phyloP scores from a whole-genome alignment of 805 yeast species.

The Saccharomycopsis javanensis region DNA sequence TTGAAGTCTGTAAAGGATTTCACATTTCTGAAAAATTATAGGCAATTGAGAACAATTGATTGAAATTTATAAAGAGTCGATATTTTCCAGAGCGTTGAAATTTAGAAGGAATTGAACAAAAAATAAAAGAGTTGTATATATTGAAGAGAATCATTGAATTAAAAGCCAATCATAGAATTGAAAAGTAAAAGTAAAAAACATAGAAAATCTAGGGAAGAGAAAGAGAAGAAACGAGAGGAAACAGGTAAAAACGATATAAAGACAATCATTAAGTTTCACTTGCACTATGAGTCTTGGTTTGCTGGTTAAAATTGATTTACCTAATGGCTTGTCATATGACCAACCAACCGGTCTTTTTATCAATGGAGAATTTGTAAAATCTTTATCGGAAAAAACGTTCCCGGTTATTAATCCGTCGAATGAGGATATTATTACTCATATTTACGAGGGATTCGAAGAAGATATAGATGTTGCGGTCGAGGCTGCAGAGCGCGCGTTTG shows the following conservation, averaged over 20 bases:
- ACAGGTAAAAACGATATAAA: too few relatives aligned
- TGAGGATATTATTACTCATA: constrained; percentile 57
- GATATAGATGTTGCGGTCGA: constrained; percentile 80
- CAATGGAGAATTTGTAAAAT: constrained; percentile 62
- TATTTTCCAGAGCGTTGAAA: too few relatives aligned
- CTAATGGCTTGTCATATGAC: constrained; percentile 63
- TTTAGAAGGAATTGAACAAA: too few relatives aligned
- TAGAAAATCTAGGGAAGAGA: too few relatives aligned
- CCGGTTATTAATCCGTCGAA: constrained; percentile 62
- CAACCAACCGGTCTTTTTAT: constrained; percentile 82
- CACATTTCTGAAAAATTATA: too few relatives aligned
- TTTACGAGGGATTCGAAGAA: constrained; percentile 66
- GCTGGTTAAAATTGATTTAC: constrained; percentile 41
- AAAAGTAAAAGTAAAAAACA: too few relatives aligned
- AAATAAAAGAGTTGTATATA: too few relatives aligned
- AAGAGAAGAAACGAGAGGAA: too few relatives aligned
- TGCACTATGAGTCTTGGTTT: neutral
- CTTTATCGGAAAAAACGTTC: constrained; percentile 50
- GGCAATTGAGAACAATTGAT: neutral
- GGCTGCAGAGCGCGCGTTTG: constrained; percentile 75
- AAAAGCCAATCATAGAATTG: neutral
- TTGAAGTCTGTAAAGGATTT: too few relatives aligned
- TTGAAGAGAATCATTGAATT: neutral
- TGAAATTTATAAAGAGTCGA: too few relatives aligned
- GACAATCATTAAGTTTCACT: too few relatives aligned